Evolutionary conservation across 1,284 basidiomycete species (phyloP).

Genomic region (Peniophora sp.): DNA sequence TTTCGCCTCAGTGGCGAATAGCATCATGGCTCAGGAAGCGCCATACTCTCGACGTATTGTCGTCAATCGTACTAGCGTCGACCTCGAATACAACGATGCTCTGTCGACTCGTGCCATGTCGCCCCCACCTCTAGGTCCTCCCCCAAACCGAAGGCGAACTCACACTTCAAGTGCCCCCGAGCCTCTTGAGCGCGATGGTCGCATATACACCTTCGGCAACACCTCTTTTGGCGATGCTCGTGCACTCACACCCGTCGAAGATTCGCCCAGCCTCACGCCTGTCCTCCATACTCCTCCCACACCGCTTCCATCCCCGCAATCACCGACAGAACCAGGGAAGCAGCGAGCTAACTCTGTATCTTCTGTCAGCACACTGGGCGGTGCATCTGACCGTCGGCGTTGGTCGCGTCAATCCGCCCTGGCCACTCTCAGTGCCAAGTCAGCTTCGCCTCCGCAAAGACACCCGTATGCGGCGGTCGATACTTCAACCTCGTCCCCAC

Average conservation of each 20-base stretch:
- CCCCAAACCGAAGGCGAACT: slow-evolving; percentile 48
- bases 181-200: slow-evolving; percentile 13
- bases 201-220: slow-evolving; percentile 23
- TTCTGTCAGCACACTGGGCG: slow-evolving; percentile 43
- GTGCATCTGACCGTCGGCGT: slow-evolving; percentile 31
- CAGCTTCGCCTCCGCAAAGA: slow-evolving; percentile 31
- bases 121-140: slow-evolving; percentile 57
- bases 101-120: slow-evolving; percentile 23
- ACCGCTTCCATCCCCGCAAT: slow-evolving; percentile 20
- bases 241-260: neutral
- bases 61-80: slow-evolving; percentile 27
- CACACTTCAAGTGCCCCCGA: slow-evolving; percentile 4
- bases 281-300: slow-evolving; percentile 3
- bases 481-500: slow-evolving; percentile 18
- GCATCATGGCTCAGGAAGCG: slow-evolving; percentile 10
- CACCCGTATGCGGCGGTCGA: neutral
- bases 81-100: neutral
- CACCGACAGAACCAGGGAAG: slow-evolving; percentile 24
- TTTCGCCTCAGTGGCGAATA: slow-evolving; percentile 17
- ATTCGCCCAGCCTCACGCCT: slow-evolving; percentile 2
- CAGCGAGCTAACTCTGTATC: slow-evolving; percentile 40
- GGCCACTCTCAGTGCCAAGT: slow-evolving; percentile 51
- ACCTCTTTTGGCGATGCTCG: slow-evolving; percentile 24
- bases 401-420: slow-evolving; percentile 55
- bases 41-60: slow-evolving; percentile 44